Conservation (phyloP, 2,329 filamentous ascomycete genomes). For the Bertia moriformis region DNA sequence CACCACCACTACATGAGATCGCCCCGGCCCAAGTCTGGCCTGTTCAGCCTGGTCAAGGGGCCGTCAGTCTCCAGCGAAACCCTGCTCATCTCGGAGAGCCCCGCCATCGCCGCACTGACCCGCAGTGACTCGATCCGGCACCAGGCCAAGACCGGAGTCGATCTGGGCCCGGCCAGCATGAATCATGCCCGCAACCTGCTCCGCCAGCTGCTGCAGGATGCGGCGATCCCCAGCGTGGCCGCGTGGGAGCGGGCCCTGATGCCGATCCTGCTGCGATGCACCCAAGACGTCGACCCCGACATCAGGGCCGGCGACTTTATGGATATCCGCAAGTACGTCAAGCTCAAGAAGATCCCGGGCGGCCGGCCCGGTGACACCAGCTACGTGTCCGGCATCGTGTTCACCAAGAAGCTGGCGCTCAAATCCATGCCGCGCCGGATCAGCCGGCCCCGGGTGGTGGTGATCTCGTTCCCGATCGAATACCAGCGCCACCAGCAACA, state of each 20-base stretch:
- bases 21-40: constrained; percentile 47
- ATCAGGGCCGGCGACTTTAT: constrained; percentile 85
- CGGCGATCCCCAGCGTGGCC: constrained; percentile 53
- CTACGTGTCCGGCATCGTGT: constrained; percentile 94
- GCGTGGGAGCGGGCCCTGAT: constrained; percentile 85
- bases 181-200: constrained; percentile 77
- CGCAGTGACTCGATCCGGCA: constrained; percentile 74
- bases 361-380: constrained; percentile 79
- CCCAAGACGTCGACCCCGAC: constrained; percentile 87
- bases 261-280: constrained; percentile 78
- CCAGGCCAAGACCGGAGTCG: constrained; percentile 56
- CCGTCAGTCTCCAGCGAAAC: constrained; percentile 35
- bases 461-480: constrained; percentile 89
- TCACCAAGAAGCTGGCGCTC: constrained; percentile 88
- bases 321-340: constrained; percentile 93
- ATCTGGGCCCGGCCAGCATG: constrained; percentile 75
- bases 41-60: constrained; percentile 39
- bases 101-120: constrained; percentile 35
- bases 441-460: constrained; percentile 68
- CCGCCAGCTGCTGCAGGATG: constrained; percentile 68
- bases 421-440: constrained; percentile 92
- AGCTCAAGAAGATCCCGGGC: constrained; percentile 89
- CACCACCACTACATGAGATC: constrained; percentile 65
- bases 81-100: constrained; percentile 28
- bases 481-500: constrained; percentile 78